A percentile compares a stretch with the other conserved stretches of the same genome.
These are phyloP conservation scores for Diospyros lotus DNA, from an alignment of 148 eudicot species.

Conservation along the genomic window DNA sequence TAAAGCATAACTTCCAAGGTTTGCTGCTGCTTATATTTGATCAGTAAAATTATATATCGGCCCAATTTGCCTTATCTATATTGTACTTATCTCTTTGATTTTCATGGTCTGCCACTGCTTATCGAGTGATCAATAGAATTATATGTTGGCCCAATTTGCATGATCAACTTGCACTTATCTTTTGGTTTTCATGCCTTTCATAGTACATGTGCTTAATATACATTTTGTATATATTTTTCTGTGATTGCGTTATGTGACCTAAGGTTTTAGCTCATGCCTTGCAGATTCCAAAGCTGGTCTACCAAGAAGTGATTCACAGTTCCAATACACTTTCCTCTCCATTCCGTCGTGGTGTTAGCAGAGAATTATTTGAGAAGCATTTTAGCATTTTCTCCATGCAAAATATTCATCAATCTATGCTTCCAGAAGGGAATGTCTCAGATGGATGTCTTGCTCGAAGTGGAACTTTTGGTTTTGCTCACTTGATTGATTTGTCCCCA, in stretches of 20 bases:
- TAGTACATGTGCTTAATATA: too few relatives aligned
- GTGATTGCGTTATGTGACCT: not conserved
- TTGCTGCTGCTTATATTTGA: too few relatives aligned
- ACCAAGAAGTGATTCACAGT: constrained; percentile 46
- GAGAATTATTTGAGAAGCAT: constrained; percentile 52
- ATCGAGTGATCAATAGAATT: not conserved
- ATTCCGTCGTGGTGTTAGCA: constrained; percentile 41
- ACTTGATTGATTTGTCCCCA: constrained; percentile 77
- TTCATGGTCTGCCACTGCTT: not conserved
- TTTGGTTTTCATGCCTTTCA: not conserved
- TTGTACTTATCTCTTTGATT: too few relatives aligned
- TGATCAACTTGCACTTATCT: not conserved
- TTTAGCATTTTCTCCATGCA: constrained; percentile 76
- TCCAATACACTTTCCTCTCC: constrained; percentile 38
- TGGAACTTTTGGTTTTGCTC: constrained; percentile 80
- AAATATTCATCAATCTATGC: constrained; percentile 47
- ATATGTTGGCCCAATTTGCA: not conserved
- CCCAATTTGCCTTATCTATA: too few relatives aligned
- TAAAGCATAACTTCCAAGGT: too few relatives aligned
- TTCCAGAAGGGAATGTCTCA: constrained; percentile 30
- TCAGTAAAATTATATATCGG: too few relatives aligned
- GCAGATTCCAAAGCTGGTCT: constrained; percentile 84
- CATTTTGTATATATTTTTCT: too few relatives aligned
- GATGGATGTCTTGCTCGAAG: constrained; percentile 30
- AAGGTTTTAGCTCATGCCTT: constrained; percentile 14